These are phyloP conservation scores for Nephelium lappaceum DNA, from an alignment of 345 rosid genomes.

Conservation along the genomic window DNA sequence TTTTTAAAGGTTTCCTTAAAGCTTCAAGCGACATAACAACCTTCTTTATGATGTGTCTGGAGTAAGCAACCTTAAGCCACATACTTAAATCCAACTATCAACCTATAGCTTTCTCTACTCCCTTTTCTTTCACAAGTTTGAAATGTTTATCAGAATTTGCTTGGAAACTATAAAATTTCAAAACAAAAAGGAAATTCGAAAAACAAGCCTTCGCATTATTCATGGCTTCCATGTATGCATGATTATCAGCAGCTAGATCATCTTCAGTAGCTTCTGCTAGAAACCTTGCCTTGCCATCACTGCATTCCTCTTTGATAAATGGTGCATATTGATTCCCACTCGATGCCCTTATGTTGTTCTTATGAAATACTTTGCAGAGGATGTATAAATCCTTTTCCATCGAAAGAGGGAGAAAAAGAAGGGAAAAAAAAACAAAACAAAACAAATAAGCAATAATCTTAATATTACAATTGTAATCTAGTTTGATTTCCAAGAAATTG, in stretches of 20 bases:
- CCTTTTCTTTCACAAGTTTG: not conserved
- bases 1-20: too few species aligned
- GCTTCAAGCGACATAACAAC: too few species aligned
- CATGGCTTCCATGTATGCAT: conserved; percentile 22
- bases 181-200: not conserved
- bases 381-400: conserved; percentile 62
- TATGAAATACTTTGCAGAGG: conserved; percentile 84
- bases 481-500: conserved; percentile 12
- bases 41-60: too few species aligned
- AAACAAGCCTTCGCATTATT: conserved; percentile 44
- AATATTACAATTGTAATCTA: conserved; percentile 15
- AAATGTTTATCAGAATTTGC: not conserved
- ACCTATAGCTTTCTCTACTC: not conserved
- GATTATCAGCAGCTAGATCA: conserved; percentile 32
- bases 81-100: too few species aligned
- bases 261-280: conserved; percentile 61
- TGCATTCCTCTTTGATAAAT: conserved; percentile 77
- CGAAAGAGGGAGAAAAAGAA: conserved; percentile 7
- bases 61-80: too few species aligned
- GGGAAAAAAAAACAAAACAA: not conserved
- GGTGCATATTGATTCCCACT: conserved; percentile 80
- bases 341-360: conserved; percentile 89
- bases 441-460: not conserved
- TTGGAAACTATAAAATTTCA: not conserved
- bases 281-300: conserved; percentile 50